phyloP scores from a whole-genome alignment of 257 asterid species.

The Solanum pinnatisectum region DNA sequence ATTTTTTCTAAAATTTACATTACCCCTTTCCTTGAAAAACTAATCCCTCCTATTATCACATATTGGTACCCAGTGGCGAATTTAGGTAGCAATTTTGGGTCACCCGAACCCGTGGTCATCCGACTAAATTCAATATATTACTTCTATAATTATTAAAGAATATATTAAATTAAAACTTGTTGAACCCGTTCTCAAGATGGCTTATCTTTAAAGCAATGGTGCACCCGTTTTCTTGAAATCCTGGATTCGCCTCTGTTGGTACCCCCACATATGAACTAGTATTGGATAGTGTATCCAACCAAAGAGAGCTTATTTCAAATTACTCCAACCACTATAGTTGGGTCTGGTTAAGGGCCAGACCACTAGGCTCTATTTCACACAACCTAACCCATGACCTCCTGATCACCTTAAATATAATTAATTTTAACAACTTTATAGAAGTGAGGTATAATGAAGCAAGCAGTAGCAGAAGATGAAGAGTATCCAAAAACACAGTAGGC shows the following conservation, averaged over 20 bases:
- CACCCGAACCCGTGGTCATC: too few species aligned
- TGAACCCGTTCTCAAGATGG: too few species aligned
- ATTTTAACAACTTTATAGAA: neutral
- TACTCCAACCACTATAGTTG: neutral
- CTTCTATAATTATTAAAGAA: too few species aligned
- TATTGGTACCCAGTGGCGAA: neutral
- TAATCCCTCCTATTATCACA: neutral
- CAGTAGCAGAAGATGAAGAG: neutral
- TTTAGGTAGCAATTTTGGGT: too few species aligned
- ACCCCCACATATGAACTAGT: neutral
- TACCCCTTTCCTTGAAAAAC: neutral
- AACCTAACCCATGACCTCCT: neutral
- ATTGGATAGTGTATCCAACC: neutral
- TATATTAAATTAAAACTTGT: too few species aligned
- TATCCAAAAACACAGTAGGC: neutral
- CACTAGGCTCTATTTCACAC: neutral
- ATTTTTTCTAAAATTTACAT: neutral
- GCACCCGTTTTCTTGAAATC: too few species aligned
- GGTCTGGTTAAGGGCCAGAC: neutral
- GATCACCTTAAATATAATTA: neutral
- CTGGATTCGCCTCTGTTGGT: too few species aligned
- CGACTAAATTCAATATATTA: too few species aligned
- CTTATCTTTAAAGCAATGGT: too few species aligned
- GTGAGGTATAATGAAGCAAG: neutral
- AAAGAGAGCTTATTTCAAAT: neutral